Evolutionary conservation across 257 asterid genomes (phyloP).

Genomic region (Mentha longifolia): DNA sequence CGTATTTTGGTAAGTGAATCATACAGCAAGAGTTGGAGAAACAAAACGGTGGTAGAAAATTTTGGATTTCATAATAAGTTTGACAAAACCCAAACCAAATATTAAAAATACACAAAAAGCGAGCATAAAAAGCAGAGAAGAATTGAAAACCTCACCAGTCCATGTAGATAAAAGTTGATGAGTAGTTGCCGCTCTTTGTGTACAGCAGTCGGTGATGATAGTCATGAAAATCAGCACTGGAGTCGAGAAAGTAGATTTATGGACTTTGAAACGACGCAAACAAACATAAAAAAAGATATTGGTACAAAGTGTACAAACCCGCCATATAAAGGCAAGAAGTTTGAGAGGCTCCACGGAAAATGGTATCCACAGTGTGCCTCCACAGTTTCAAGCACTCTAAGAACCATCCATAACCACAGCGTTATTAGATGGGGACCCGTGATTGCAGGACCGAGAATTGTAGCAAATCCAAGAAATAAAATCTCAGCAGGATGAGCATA

Average conservation of each 20-base stretch:
- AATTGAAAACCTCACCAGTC: slow-evolving; percentile 69
- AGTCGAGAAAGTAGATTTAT: slow-evolving; percentile 26
- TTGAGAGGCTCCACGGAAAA: slow-evolving; percentile 97
- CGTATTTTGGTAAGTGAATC: no score
- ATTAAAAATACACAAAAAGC: background rate
- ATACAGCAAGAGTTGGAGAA: no score
- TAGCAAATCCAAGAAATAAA: slow-evolving; percentile 95
- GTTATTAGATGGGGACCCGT: slow-evolving; percentile 98
- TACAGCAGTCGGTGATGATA: slow-evolving; percentile 97
- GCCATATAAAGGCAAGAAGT: slow-evolving; percentile 93
- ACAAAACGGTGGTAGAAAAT: background rate
- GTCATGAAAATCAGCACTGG: slow-evolving; percentile 98
- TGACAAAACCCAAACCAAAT: background rate
- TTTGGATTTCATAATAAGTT: background rate
- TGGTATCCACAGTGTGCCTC: slow-evolving; percentile 99
- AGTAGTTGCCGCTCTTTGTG: slow-evolving; percentile 95
- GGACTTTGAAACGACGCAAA: slow-evolving; percentile 27
- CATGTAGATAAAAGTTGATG: slow-evolving; percentile 97
- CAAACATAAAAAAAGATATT: background rate
- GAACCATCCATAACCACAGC: slow-evolving; percentile 96
- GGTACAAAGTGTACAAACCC: slow-evolving; percentile 58
- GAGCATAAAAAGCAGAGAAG: slow-evolving; percentile 19
- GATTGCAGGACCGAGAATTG: slow-evolving; percentile 95
- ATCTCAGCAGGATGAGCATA: slow-evolving; percentile 99
- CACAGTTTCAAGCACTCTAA: slow-evolving; percentile 98